These are phyloP conservation scores for Fusarium keratoplasticum DNA, from an alignment of 2,329 filamentous ascomycete genomes.

Conservation along the genomic window DNA sequence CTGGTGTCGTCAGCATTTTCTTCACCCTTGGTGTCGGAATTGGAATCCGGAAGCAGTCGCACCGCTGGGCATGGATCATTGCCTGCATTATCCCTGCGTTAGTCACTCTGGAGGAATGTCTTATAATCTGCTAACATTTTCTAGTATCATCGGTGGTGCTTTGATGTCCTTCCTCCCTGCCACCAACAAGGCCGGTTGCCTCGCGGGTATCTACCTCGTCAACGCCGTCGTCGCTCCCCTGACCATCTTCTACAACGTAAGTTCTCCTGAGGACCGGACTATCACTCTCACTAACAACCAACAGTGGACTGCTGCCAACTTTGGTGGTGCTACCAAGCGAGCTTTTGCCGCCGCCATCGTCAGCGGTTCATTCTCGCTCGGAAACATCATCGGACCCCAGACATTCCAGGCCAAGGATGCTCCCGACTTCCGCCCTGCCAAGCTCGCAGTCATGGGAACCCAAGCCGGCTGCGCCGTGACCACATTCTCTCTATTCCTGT, in stretches of 20 bases:
- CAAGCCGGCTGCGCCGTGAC: constrained; percentile 56
- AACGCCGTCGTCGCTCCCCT: constrained; percentile 61
- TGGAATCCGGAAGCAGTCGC: constrained; percentile 58
- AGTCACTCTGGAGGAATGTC: constrained; percentile 13
- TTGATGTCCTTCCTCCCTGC: constrained; percentile 65
- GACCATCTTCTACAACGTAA: constrained; percentile 58
- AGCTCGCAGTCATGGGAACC: constrained; percentile 66
- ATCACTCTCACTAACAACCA: not conserved
- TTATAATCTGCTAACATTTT: not conserved
- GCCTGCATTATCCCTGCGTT: constrained; percentile 61
- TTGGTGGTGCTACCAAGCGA: constrained; percentile 64
- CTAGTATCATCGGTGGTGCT: constrained; percentile 59
- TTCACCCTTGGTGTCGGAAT: constrained; percentile 62
- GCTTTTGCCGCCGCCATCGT: constrained; percentile 62
- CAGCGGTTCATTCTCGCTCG: constrained; percentile 62
- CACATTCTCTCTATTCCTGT: constrained; percentile 59
- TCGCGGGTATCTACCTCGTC: constrained; percentile 63
- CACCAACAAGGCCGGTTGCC: constrained; percentile 58
- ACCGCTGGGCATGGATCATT: constrained; percentile 64
- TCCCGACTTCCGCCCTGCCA: constrained; percentile 64
- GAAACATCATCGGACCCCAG: constrained; percentile 68
- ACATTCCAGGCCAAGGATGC: constrained; percentile 65
- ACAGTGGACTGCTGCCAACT: constrained; percentile 62
- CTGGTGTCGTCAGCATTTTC: constrained; percentile 63
- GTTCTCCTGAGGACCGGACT: constrained; percentile 1